Base-by-base conservation (phyloP, 176 grass and related monocot species). In the Thalia dealbata region DNA sequence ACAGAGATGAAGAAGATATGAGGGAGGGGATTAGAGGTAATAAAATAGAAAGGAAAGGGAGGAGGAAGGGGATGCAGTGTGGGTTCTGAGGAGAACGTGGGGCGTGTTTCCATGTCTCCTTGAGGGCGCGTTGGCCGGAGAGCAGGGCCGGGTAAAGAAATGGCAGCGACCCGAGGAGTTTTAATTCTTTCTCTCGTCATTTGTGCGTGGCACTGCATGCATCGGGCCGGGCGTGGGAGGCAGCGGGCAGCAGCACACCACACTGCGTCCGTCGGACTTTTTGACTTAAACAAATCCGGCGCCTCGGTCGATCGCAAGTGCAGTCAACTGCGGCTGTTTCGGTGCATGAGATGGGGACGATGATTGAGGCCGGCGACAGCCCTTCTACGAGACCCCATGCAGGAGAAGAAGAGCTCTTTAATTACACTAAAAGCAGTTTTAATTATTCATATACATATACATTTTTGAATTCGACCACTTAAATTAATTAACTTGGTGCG, bases 71-170 rank as follows among this genome's bases (percentile, higher is more conserved):
- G 46, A 23, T 38, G 15, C 19, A 48, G 41, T 13, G 22, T 3
- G 56, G 44, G 35, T 28, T 30, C 22, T 32, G 75, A 68, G 64
- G 50, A 78, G 75, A 78, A 78, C 75, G 75, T 78, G 75, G 64
- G 75, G 48, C 46, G 15, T 78, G 75, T 78, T 78, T 54, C 75
- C 75, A 26, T 78, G 75, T 78, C 64, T 16, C 75, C 75, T 69
- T 22, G 66, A 38, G 29, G 10, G 18, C 12, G 27, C 66, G 35
- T 69, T 69, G 66, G 66, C 66, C 21, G 38, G 38, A 45, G 66
- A 69, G 66, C 66, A 45, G 15, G 41, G 66, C 38, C 29, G 29
- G 18, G 38, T 69, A 69, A 69, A 69, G 29, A 44, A 69, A 43
- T 69, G 19, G 29, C 61, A 67, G 64, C 10, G 38, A 18, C 66